Evolutionary conservation across 1,139 yeast genomes (phyloP).

Genomic region (Kurtzmaniella quercitrusa): DNA sequence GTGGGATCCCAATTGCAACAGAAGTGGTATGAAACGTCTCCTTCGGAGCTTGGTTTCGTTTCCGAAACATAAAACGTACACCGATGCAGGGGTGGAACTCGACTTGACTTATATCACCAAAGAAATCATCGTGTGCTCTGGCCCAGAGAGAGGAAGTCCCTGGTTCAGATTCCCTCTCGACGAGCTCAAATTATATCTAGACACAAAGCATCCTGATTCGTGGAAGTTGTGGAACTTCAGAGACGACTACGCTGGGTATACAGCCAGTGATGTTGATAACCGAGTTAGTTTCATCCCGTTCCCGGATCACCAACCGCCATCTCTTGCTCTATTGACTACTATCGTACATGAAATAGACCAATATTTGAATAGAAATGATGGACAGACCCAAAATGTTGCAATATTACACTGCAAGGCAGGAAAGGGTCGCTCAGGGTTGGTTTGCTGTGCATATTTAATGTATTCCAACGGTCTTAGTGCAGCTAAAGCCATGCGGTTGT

Average conservation of each 20-base stretch:
- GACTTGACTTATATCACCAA: constrained; percentile 67
- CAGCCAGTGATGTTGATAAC: constrained; percentile 29
- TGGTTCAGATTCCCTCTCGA: constrained; percentile 53
- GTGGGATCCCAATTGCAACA: background rate
- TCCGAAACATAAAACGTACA: constrained; percentile 24
- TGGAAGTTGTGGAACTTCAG: constrained; percentile 80
- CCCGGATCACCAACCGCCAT: constrained; percentile 78
- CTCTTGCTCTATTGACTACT: constrained; percentile 45
- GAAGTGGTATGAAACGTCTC: constrained; percentile 11
- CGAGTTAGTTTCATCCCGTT: constrained; percentile 47
- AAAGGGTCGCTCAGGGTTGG: constrained; percentile 84
- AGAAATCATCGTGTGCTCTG: constrained; percentile 64
- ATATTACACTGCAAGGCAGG: constrained; percentile 89
- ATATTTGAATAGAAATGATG: constrained; percentile 22
- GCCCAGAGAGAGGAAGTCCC: constrained; percentile 51
- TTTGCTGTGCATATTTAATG: constrained; percentile 70
- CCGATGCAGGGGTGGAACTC: constrained; percentile 20
- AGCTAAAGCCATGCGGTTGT: constrained; percentile 45
- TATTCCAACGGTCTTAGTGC: constrained; percentile 30
- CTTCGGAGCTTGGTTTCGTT: constrained; percentile 19
- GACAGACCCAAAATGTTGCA: constrained; percentile 41
- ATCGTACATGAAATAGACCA: constrained; percentile 43
- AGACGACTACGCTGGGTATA: constrained; percentile 54
- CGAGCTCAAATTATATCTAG: constrained; percentile 49
- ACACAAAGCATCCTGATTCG: constrained; percentile 41